Percentiles rank a stretch among this genome's conserved stretches.
phyloP scores from a whole-genome alignment of 192 early-diverging fungal genomes.

The Phycomyces blakesleeanus region DNA sequence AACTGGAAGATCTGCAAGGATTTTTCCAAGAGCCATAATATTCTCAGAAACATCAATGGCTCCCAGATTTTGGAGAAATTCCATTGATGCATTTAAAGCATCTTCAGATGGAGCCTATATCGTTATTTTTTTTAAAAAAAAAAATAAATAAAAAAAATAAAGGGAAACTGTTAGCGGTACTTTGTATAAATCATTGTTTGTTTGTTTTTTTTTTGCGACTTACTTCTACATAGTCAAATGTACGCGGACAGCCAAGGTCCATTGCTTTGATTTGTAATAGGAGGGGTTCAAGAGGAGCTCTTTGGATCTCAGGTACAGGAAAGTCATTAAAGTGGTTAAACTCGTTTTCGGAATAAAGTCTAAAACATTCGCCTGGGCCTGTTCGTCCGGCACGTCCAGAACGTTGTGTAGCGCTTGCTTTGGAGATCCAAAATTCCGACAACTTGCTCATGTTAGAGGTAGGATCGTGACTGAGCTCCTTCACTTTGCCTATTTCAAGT shows the following conservation, averaged over 20 bases:
- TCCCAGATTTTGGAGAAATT: constrained; percentile 43
- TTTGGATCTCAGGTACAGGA: constrained; percentile 62
- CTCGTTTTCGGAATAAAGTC: constrained; percentile 60
- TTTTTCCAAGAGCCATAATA: constrained; percentile 49
- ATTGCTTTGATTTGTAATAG: constrained; percentile 58
- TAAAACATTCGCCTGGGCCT: constrained; percentile 61
- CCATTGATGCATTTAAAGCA: constrained; percentile 41
- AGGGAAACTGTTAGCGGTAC: background rate
- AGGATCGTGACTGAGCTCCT: constrained; percentile 61
- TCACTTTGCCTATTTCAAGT: constrained; percentile 48
- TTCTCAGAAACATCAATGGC: constrained; percentile 42
- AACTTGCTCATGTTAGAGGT: constrained; percentile 45
- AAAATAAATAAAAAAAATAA: background rate
- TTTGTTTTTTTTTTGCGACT: background rate
- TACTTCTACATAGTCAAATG: constrained; percentile 64
- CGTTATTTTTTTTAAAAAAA: too few relatives aligned
- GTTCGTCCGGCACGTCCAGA: constrained; percentile 62
- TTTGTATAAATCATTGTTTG: background rate
- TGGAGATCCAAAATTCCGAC: constrained; percentile 67
- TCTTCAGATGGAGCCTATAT: constrained; percentile 39
- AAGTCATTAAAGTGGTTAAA: constrained; percentile 58
- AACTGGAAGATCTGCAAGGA: constrained; percentile 56
- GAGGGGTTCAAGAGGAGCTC: constrained; percentile 57
- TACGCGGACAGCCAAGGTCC: constrained; percentile 54
- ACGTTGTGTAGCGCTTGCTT: constrained; percentile 63